phyloP scores from a whole-genome alignment of 1,284 basidiomycete genomes.

The Pisolithus thermaeus region DNA sequence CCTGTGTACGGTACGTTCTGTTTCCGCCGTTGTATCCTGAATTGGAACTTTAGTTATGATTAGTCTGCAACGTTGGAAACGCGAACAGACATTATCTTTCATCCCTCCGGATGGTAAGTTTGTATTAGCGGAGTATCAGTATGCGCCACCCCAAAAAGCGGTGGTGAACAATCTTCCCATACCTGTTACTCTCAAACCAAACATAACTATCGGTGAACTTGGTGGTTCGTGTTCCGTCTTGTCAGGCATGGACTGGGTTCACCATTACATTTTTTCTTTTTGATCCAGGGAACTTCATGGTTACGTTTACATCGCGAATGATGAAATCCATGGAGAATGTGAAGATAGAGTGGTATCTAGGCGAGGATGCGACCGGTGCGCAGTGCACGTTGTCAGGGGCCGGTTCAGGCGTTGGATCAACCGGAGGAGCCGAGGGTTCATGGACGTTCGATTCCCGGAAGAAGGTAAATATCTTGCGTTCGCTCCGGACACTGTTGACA shows the following conservation, averaged over 20 bases:
- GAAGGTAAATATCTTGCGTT: conserved; percentile 37
- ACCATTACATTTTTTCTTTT: not conserved
- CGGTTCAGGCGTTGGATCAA: conserved; percentile 51
- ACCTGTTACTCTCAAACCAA: conserved; percentile 62
- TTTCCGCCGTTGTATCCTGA: not conserved
- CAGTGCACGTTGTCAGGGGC: conserved; percentile 55
- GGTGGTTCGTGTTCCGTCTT: conserved; percentile 44
- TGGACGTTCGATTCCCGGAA: conserved; percentile 77
- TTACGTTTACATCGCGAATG: conserved; percentile 67
- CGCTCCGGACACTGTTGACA: not conserved
- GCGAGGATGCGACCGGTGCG: conserved; percentile 61
- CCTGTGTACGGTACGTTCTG: conserved; percentile 74
- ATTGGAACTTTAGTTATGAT: conserved; percentile 6
- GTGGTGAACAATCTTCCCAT: conserved; percentile 42
- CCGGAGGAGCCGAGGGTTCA: conserved; percentile 38
- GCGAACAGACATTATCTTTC: conserved; percentile 80
- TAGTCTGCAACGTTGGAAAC: conserved; percentile 77
- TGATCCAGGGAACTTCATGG: conserved; percentile 60
- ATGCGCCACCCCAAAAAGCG: conserved; percentile 31
- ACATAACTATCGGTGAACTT: conserved; percentile 53
- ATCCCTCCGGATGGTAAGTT: conserved; percentile 95
- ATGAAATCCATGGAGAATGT: conserved; percentile 67
- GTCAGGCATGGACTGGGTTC: not conserved
- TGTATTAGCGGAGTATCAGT: conserved; percentile 81
- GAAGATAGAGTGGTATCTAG: conserved; percentile 67